These are phyloP conservation scores for Aegilops bicornis DNA, from an alignment of 176 grass and related monocot genomes.

Conservation along the genomic window DNA sequence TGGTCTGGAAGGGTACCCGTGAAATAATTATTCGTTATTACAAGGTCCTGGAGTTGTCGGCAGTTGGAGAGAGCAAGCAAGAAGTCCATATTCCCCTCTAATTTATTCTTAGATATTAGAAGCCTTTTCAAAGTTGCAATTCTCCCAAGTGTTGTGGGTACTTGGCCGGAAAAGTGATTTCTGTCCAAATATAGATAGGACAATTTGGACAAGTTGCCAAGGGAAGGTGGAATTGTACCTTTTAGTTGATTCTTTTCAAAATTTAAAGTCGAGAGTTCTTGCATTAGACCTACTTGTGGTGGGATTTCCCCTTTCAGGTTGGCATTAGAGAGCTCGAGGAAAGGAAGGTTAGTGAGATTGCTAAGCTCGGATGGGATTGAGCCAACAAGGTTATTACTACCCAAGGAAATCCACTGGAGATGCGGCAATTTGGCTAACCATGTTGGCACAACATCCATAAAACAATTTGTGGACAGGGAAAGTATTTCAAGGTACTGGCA, in stretches of 20 bases:
- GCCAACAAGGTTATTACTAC: background rate
- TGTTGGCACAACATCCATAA: too few relatives aligned
- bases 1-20: too few relatives aligned
- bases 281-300: background rate
- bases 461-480: background rate
- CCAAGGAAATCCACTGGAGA: background rate
- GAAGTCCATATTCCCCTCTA: too few relatives aligned
- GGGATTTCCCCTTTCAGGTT: background rate
- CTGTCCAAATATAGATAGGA: background rate
- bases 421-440: too few relatives aligned
- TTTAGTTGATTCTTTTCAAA: background rate
- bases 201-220: background rate
- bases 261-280: background rate
- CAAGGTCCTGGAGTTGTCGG: background rate
- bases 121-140: background rate
- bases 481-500: background rate
- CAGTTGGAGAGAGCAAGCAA: background rate
- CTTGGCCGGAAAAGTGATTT: background rate
- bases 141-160: background rate
- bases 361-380: background rate
- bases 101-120: too few relatives aligned
- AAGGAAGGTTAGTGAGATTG: background rate
- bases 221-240: background rate
- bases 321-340: background rate
- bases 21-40: background rate